Base-by-base conservation (phyloP, 352 stramenopile species). In the Blastocystis sp. region DNA sequence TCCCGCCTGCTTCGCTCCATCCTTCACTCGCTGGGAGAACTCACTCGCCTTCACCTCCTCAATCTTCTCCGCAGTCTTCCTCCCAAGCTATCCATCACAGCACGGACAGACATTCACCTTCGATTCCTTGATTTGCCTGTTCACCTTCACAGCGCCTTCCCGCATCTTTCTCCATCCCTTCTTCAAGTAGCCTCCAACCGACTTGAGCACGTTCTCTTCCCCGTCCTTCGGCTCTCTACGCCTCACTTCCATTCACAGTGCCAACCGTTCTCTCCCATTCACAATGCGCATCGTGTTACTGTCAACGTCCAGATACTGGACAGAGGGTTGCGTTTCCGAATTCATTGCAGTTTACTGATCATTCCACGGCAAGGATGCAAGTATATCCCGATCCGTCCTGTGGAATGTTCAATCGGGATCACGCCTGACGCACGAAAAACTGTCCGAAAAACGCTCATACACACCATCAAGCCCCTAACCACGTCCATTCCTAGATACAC, bases 1-100 rank as follows among this genome's bases (percentile, higher is more conserved):
- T 45, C 69, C 69, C 14, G 54, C 45, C 28, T 79, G 48, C 45
- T 81, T 81, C n/a, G 71, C 52, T 81, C 52, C 52, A 11, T 74
- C 64, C 64, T 21, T 45, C 17, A 84, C 74, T 11, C 45, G 28
- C 38, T 84, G 59, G 19, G 48, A 42, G 45, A 84, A 84, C 10
- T 66, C 17, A 57, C 74, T 84, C 6, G 65, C 61, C 3, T 68
- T 66, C 9, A 84, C 74, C 57, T 69, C 40, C 45, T 61, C 28
- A 10, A 64, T 7, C 52, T 38, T 69, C 28, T 84, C 74, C 1
- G 34, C 24, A 17, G 74, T 69, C 34, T 68, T 84, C 34, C 43
- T 74, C 0, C 64, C 40, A 45, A 74, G 9, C 64, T 74, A 74
- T 9, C 40, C 17, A 54, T 38, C 1, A 74, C n/a, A 54, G 14